Evolutionary conservation across 106 monocot species (phyloP).

Genomic region (Dioscorea alata): DNA sequence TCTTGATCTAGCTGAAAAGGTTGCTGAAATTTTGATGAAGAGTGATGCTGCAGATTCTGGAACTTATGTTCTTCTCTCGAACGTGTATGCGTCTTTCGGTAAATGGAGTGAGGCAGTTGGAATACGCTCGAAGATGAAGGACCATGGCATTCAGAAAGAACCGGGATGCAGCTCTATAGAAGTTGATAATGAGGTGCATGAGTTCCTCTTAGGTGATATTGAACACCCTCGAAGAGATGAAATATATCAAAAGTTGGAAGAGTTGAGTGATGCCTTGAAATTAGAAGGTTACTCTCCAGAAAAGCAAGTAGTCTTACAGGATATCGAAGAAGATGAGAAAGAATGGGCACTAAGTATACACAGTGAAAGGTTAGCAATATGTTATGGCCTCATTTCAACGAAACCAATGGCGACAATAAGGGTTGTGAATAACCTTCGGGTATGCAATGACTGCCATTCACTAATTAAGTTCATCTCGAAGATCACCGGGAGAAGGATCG

Average conservation of each 20-base stretch:
- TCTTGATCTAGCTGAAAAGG: constrained; percentile 23
- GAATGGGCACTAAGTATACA: constrained; percentile 51
- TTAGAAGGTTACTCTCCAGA: constrained; percentile 32
- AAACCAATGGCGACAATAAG: constrained; percentile 26
- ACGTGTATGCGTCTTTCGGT: constrained; percentile 34
- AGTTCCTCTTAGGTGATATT: constrained; percentile 55
- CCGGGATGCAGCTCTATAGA: constrained; percentile 55
- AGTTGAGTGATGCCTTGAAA: constrained; percentile 18
- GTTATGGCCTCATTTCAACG: constrained; percentile 48
- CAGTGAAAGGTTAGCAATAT: constrained; percentile 49
- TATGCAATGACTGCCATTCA: constrained; percentile 48
- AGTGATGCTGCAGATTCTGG: constrained; percentile 32
- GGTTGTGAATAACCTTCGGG: constrained; percentile 44
- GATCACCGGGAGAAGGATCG: constrained; percentile 37
- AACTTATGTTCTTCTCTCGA: constrained; percentile 39
- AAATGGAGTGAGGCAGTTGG: constrained; percentile 35
- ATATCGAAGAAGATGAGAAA: constrained; percentile 38
- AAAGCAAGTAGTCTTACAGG: constrained; percentile 36
- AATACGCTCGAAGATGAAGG: constrained; percentile 30
- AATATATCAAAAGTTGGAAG: constrained; percentile 45
- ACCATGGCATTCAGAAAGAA: constrained; percentile 39
- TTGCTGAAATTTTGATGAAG: constrained; percentile 23
- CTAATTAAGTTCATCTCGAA: constrained; percentile 49
- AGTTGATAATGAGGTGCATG: constrained; percentile 43
- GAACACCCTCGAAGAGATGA: constrained; percentile 38